Percentiles rank a stretch among this genome's conserved stretches.
phyloP scores from a whole-genome alignment of 805 yeast genomes.

The Myxozyma udenii region DNA sequence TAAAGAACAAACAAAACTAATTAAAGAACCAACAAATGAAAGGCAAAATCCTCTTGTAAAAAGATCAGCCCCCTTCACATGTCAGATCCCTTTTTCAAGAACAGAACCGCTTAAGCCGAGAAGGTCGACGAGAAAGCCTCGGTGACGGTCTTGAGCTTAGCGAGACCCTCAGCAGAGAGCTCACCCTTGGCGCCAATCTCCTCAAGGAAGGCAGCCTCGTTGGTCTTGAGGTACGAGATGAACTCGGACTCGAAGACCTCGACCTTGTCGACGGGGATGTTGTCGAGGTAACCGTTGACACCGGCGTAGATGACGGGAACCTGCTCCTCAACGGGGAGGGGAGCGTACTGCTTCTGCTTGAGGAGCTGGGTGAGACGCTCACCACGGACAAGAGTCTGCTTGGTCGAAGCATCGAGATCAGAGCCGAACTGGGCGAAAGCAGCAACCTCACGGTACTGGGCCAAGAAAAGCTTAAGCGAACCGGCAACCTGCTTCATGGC shows the following conservation, averaged over 20 bases:
- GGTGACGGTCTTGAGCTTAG: constrained; percentile 83
- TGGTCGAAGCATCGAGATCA: constrained; percentile 99
- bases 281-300: constrained; percentile 98
- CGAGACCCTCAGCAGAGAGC: constrained; percentile 82
- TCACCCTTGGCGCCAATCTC: constrained; percentile 88
- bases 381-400: constrained; percentile 99
- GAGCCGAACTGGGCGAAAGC: constrained; percentile 99
- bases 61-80: too few species aligned
- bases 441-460: constrained; percentile 99
- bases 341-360: constrained; percentile 96
- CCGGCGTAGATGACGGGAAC: constrained; percentile 99
- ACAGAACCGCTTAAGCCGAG: constrained; percentile 29
- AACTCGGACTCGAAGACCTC: constrained; percentile 89
- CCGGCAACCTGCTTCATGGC: constrained; percentile 99
- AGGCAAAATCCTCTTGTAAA: too few species aligned
- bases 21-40: too few species aligned
- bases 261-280: constrained; percentile 76
- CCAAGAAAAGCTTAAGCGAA: constrained; percentile 99
- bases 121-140: constrained; percentile 91
- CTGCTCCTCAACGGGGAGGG: constrained; percentile 98
- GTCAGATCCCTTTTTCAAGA: too few species aligned
- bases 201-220: constrained; percentile 77
- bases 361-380: constrained; percentile 99
- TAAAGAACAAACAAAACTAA: too few species aligned
- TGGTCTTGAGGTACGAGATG: constrained; percentile 87